phyloP scores from a whole-genome alignment of 2,329 filamentous ascomycete genomes.

The Daldinia sp. region DNA sequence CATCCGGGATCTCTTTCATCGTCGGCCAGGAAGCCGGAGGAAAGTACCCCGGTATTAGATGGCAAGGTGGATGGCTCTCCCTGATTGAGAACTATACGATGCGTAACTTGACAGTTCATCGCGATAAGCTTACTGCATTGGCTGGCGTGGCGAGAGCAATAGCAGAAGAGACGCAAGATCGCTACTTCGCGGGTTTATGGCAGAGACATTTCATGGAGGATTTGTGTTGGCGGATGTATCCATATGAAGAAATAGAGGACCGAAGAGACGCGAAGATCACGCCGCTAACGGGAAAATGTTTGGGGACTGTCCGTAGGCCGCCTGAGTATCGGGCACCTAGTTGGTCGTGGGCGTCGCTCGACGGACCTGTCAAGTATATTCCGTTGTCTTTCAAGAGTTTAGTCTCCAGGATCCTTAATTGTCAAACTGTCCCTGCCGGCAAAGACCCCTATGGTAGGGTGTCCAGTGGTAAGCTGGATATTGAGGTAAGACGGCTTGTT shows the following conservation, averaged over 20 bases:
- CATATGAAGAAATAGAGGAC: constrained; percentile 23
- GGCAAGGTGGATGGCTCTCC: constrained; percentile 26
- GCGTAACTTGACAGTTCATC: constrained; percentile 17
- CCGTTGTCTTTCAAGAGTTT: constrained; percentile 19
- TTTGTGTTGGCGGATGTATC: constrained; percentile 27
- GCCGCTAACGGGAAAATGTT: constrained; percentile 2
- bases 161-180: constrained; percentile 26
- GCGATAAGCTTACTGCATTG: constrained; percentile 28
- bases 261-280: constrained; percentile 23
- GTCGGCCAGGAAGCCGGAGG: constrained; percentile 23
- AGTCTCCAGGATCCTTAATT: constrained; percentile 18
- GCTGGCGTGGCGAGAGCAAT: constrained; percentile 21
- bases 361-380: constrained; percentile 27
- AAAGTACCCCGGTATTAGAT: constrained; percentile 13
- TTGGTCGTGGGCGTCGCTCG: constrained; percentile 31
- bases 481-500: constrained; percentile 22
- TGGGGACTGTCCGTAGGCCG: constrained; percentile 19
- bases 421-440: constrained; percentile 17
- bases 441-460: constrained; percentile 26
- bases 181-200: constrained; percentile 26
- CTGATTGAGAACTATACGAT: constrained; percentile 27
- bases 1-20: constrained; percentile 27
- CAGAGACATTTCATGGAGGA: constrained; percentile 29
- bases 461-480: constrained; percentile 24
- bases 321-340: constrained; percentile 23